Conservation (phyloP, 176 grass and related monocot genomes). For the Phoenix dactylifera region DNA sequence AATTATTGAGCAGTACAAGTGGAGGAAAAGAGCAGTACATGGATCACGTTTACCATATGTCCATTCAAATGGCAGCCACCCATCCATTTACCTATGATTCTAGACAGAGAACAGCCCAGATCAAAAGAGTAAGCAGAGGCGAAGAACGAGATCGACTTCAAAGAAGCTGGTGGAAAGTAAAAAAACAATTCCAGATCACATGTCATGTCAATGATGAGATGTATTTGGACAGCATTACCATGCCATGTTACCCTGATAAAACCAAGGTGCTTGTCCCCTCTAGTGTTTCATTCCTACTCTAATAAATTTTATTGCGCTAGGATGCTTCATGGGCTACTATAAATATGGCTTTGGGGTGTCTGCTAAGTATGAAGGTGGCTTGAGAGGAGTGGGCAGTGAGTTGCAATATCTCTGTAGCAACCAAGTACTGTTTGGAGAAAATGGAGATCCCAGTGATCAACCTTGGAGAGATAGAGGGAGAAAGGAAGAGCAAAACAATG, state of each 20-base stretch:
- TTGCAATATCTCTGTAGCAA: neutral
- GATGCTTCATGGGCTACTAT: slow-evolving; percentile 21
- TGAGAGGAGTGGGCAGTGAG: slow-evolving; percentile 9
- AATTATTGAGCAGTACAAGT: too few relatives aligned
- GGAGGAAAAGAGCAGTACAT: too few relatives aligned
- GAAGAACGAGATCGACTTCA: too few relatives aligned
- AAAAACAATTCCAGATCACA: slow-evolving; percentile 22
- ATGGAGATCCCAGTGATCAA: slow-evolving; percentile 70
- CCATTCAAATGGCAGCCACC: too few relatives aligned
- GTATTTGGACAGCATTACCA: slow-evolving; percentile 25
- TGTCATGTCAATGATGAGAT: slow-evolving; percentile 24
- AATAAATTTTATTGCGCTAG: slow-evolving; percentile 16
- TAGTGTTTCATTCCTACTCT: too few relatives aligned
- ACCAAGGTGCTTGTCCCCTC: slow-evolving; percentile 18
- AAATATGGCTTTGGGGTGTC: slow-evolving; percentile 25
- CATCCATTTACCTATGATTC: too few relatives aligned
- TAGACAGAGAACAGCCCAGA: too few relatives aligned
- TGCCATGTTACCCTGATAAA: slow-evolving; percentile 9
- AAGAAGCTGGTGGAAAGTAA: too few relatives aligned
- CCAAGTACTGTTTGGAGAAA: neutral
- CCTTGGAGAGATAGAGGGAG: slow-evolving; percentile 27
- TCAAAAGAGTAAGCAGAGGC: too few relatives aligned
- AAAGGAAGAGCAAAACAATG: slow-evolving; percentile 38
- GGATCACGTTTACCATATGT: too few relatives aligned
- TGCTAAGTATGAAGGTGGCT: slow-evolving; percentile 16